Evolutionary conservation across 768 basidiomycete genomes (phyloP).

Genomic region (Phlegmacium glaucopus): DNA sequence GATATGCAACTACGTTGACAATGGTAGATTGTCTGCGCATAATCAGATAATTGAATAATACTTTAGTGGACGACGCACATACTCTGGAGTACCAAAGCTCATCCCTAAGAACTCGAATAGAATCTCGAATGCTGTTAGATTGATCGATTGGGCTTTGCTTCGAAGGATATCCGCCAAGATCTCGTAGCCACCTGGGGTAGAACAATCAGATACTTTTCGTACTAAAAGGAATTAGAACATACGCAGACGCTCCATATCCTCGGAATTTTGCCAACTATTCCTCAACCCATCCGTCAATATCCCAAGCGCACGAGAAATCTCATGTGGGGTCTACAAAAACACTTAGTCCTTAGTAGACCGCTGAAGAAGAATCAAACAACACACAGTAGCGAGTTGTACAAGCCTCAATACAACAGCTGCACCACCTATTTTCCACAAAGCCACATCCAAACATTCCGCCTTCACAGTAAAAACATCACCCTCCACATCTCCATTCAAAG

Average conservation of each 20-base stretch:
- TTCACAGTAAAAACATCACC: conserved; percentile 61
- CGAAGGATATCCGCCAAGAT: conserved; percentile 73
- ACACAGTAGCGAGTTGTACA: conserved; percentile 58
- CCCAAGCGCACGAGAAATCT: conserved; percentile 68
- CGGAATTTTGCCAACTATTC: conserved; percentile 90
- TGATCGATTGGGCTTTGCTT: conserved; percentile 69
- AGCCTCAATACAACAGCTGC: conserved; percentile 69
- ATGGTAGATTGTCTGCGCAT: conserved; percentile 69
- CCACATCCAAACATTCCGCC: conserved; percentile 63
- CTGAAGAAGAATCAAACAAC: background rate
- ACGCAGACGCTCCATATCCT: conserved; percentile 92
- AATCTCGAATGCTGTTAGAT: conserved; percentile 76
- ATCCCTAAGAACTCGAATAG: conserved; percentile 86
- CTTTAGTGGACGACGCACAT: conserved; percentile 18
- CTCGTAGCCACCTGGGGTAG: conserved; percentile 74
- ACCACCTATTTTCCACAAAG: conserved; percentile 83
- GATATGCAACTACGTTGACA: conserved; percentile 78
- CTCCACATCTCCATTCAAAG: background rate
- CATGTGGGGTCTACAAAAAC: conserved; percentile 59
- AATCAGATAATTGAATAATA: background rate
- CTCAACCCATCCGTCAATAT: conserved; percentile 75
- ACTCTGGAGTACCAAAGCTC: conserved; percentile 82
- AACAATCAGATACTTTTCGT: background rate
- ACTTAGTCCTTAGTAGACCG: background rate
- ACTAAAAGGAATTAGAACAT: conserved; percentile 23